Evolutionary conservation across 2,329 filamentous ascomycete species (phyloP).

Genomic region (Colletotrichum noveboracense): DNA sequence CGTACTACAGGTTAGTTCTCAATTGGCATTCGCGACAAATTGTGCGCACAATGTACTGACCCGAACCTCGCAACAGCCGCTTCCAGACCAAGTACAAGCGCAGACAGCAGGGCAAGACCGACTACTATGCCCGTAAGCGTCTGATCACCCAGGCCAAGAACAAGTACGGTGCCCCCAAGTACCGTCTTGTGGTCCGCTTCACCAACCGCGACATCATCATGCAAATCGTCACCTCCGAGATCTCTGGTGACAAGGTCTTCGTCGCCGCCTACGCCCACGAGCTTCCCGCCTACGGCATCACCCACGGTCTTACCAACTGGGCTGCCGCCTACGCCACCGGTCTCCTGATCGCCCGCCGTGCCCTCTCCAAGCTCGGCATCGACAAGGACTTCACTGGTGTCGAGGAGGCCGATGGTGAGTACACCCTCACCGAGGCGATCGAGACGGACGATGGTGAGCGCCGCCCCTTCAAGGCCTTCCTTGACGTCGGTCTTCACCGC

Average conservation of each 20-base stretch:
- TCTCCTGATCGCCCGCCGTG: constrained; percentile 95
- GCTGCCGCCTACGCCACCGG: constrained; percentile 95
- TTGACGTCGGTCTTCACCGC: constrained; percentile 96
- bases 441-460: constrained; percentile 91
- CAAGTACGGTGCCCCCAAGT: constrained; percentile 99
- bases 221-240: constrained; percentile 96
- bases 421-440: constrained; percentile 90
- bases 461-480: constrained; percentile 99
- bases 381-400: constrained; percentile 94
- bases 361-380: constrained; percentile 94
- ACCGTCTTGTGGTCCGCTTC: constrained; percentile 99
- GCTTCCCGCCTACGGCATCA: constrained; percentile 96
- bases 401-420: constrained; percentile 97
- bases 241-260: constrained; percentile 98
- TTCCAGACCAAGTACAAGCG: constrained; percentile 99
- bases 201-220: constrained; percentile 99
- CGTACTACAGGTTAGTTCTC: constrained; percentile 92
- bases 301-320: constrained; percentile 99
- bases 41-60: background rate
- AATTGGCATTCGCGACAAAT: background rate
- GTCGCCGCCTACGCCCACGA: constrained; percentile 93
- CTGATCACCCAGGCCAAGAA: constrained; percentile 99
- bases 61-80: constrained; percentile 64
- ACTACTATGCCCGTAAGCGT: constrained; percentile 99
- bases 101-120: constrained; percentile 95